Evolutionary conservation across 2,329 filamentous ascomycete species (phyloP).

Genomic region (Westerdykella aurantiaca): DNA sequence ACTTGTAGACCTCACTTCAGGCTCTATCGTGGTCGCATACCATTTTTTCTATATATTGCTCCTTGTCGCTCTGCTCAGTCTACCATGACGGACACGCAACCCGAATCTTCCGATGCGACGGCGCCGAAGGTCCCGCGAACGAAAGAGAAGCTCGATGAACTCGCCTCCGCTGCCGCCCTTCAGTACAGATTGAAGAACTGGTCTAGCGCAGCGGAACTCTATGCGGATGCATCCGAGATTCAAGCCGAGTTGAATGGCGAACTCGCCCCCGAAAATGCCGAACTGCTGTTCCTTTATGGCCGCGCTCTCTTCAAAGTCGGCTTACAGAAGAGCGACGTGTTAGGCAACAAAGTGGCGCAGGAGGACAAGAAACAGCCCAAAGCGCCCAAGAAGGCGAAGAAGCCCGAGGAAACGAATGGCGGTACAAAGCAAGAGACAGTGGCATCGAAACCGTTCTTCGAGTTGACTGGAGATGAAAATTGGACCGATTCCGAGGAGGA

Average conservation of each 20-base stretch:
- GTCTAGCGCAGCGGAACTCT: constrained; percentile 76
- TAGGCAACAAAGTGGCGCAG: constrained; percentile 70
- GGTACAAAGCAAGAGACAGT: constrained; percentile 42
- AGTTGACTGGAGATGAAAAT: constrained; percentile 91
- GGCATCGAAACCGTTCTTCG: constrained; percentile 73
- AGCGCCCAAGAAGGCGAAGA: constrained; percentile 43
- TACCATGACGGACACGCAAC: constrained; percentile 7
- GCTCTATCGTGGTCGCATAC: not conserved
- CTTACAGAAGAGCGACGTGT: constrained; percentile 87
- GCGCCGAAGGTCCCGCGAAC: constrained; percentile 35
- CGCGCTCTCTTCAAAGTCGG: constrained; percentile 91
- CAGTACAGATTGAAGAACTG: constrained; percentile 89
- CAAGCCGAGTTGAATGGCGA: constrained; percentile 91
- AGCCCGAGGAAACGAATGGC: constrained; percentile 35
- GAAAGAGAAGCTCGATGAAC: constrained; percentile 64
- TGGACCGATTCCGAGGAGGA: constrained; percentile 73
- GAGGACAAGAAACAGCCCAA: constrained; percentile 50
- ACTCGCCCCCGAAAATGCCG: constrained; percentile 82
- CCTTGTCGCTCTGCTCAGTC: not conserved
- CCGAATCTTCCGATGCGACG: constrained; percentile 15
- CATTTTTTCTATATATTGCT: constrained; percentile 1
- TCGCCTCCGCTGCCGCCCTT: constrained; percentile 73
- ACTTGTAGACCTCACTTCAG: not conserved
- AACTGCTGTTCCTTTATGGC: constrained; percentile 90
- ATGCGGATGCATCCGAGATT: constrained; percentile 80